Percentiles rank a stretch among this genome's conserved stretches.
Conservation (phyloP, 441 rosid genomes). For the Rhodomyrtus psidioides region DNA sequence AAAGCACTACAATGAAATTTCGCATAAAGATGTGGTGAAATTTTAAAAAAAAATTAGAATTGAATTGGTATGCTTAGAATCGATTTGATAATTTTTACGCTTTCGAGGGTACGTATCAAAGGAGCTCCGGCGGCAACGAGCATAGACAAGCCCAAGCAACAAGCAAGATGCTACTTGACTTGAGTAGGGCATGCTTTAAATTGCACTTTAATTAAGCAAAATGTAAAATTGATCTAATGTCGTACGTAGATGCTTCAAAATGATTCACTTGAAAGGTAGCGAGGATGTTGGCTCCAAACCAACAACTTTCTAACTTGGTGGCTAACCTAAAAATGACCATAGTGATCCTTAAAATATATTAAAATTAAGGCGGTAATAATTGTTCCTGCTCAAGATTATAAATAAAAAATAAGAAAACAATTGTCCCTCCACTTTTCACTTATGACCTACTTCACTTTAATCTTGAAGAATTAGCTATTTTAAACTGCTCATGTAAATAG, state of each 20-base stretch:
- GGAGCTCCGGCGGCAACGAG: neutral
- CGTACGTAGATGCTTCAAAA: too few relatives aligned
- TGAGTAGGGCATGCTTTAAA: neutral
- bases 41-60: accelerated
- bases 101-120: neutral
- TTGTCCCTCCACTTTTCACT: too few relatives aligned
- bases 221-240: too few relatives aligned
- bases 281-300: neutral
- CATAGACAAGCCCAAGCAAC: neutral
- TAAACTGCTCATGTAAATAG: too few relatives aligned
- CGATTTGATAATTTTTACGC: neutral
- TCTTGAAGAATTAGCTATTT: too few relatives aligned
- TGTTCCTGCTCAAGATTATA: neutral
- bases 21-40: accelerated
- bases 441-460: too few relatives aligned
- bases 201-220: too few relatives aligned
- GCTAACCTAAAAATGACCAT: neutral
- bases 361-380: neutral
- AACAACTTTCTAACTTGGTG: neutral
- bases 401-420: neutral
- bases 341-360: neutral
- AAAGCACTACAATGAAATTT: neutral
- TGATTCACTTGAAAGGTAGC: neutral
- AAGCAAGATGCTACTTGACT: neutral
- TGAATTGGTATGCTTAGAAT: accelerated